Base-by-base conservation (phyloP, 805 yeast genomes). In the Lachancea kluyveri region DNA sequence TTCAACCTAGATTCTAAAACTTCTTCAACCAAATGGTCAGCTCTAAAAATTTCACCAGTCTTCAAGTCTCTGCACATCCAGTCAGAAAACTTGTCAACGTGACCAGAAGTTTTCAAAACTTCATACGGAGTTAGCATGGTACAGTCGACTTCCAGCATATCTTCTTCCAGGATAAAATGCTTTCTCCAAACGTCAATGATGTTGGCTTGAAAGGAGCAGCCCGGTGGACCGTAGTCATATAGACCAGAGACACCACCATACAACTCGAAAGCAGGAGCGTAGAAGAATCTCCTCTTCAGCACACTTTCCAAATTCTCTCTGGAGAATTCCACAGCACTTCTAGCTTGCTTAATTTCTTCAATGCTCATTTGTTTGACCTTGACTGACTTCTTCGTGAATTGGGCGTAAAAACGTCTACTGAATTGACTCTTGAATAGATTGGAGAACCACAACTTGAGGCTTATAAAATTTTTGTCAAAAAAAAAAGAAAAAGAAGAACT, bases 151-250 rank as follows among this genome's bases (percentile, higher is more conserved):
- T 92, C 99, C 55, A 88, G 73, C 97, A 92, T 92, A 56, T 92
- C 97, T 67, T 92, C 99, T 65, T 92, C 97, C 46, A 94, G 68
- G 41, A 92, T 79, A 60, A 92, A 92, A 65, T 92, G 99, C 62
- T 88, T 90, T 70, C 97, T 82, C 98, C 98, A 92, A 30, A 75
- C 72, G 55, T 94, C 99, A 41, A 92, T 69, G 41, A 92, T 72
- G 61, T 92, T 90, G 52, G 96, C 95, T 69, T 90, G 97, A 64
- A 92, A 75, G 8, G 97, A 94, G 68, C 97, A 90, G 42, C 98
- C 98, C 59, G 98, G 96, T 42, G 99, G 99, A 67, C 99, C 99
- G 58, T 88, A 92, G 61, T 92, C 99, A 61, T 85, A 92, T 37
- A 92, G 71, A 45, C 99, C 99, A 29, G 96, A 84, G 27, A 92